Conservation (phyloP, 371 early-diverging fungal species). For the Saksenaea vasiformis region DNA sequence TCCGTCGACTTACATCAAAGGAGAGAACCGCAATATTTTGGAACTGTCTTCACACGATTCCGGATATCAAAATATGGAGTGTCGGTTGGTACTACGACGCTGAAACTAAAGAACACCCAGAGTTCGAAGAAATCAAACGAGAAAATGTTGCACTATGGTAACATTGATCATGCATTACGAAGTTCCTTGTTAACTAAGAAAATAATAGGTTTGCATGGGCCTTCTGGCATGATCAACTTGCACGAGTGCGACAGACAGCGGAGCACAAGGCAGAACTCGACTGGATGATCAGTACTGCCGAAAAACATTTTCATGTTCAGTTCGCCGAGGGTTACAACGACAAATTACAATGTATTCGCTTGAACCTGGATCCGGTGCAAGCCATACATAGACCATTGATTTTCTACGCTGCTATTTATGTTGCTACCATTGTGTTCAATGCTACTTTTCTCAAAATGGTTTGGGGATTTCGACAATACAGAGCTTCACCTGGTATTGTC, state of each 20-base stretch:
- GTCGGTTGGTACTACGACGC: slow-evolving; percentile 56
- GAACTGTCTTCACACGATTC: slow-evolving; percentile 45
- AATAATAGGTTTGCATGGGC: slow-evolving; percentile 57
- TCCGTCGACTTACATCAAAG: slow-evolving; percentile 16
- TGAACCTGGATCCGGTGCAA: slow-evolving; percentile 62
- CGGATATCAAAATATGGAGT: slow-evolving; percentile 42
- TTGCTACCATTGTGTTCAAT: slow-evolving; percentile 32
- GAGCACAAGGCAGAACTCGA: slow-evolving; percentile 47
- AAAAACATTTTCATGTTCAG: slow-evolving; percentile 37
- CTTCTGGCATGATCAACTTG: slow-evolving; percentile 52
- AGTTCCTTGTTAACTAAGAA: background rate
- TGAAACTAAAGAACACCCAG: slow-evolving; percentile 33
- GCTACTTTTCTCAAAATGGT: slow-evolving; percentile 17
- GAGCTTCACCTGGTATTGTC: slow-evolving; percentile 5
- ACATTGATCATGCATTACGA: background rate
- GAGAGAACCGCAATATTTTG: slow-evolving; percentile 41
- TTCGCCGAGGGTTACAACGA: slow-evolving; percentile 58
- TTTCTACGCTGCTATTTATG: slow-evolving; percentile 48
- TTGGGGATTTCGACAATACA: slow-evolving; percentile 25
- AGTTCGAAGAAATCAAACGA: slow-evolving; percentile 43
- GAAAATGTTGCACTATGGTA: slow-evolving; percentile 58
- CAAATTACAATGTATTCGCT: slow-evolving; percentile 53
- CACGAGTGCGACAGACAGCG: slow-evolving; percentile 30
- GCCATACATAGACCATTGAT: slow-evolving; percentile 64
- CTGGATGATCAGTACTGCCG: slow-evolving; percentile 47